A percentile compares a stretch with the other conserved stretches of the same genome.
These are phyloP conservation scores for Austroboletus niveus DNA, from an alignment of 1,284 basidiomycete species.

Conservation along the genomic window DNA sequence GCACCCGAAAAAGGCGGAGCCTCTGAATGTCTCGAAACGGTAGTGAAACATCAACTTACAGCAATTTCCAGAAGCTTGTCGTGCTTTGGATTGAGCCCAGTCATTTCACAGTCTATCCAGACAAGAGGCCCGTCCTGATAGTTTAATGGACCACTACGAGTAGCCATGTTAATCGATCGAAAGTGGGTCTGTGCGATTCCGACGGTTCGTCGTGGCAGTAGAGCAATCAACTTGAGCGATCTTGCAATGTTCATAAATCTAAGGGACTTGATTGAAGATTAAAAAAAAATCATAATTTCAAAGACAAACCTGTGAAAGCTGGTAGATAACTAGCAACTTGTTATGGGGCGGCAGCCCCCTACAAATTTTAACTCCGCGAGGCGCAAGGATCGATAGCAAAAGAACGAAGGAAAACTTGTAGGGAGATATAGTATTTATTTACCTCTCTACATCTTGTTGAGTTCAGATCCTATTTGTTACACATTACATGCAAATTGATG, in stretches of 20 bases:
- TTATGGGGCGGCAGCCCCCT: too few species aligned
- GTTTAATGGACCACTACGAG: conserved; percentile 32
- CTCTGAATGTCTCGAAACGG: neutral
- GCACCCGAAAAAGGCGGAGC: neutral
- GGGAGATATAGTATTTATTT: too few species aligned
- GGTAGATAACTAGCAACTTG: too few species aligned
- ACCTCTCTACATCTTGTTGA: too few species aligned
- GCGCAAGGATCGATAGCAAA: too few species aligned
- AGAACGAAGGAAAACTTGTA: too few species aligned
- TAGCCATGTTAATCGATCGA: conserved; percentile 9
- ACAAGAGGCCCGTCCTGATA: conserved; percentile 69
- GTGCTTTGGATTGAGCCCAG: conserved; percentile 57
- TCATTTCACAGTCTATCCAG: conserved; percentile 93
- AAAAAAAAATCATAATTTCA: neutral
- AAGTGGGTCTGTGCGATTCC: neutral
- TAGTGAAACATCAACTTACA: conserved; percentile 33
- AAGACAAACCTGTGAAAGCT: neutral
- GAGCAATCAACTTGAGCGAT: neutral
- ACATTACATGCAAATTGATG: too few species aligned
- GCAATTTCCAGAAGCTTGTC: conserved; percentile 81
- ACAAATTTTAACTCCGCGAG: too few species aligned
- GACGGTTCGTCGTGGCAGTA: conserved; percentile 1
- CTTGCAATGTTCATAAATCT: conserved; percentile 5
- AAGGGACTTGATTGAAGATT: neutral
- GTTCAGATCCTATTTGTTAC: too few species aligned